Percentiles rank a stretch among this genome's conserved stretches.
Conservation (phyloP, 2,329 filamentous ascomycete species). For the Nigrospora osmanthi region DNA sequence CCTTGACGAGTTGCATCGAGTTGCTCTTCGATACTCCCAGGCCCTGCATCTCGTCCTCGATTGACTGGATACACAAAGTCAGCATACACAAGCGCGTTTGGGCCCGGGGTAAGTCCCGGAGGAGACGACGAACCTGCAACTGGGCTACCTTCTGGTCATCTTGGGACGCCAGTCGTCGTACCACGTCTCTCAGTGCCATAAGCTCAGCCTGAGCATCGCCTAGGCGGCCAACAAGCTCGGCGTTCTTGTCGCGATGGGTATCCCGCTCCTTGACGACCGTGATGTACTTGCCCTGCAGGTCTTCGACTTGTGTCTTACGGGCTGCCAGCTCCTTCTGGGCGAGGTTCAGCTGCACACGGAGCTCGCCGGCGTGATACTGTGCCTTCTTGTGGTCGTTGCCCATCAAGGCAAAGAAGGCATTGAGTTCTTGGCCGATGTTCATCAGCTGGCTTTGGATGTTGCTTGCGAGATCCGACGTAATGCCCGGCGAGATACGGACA, state of each 20-base stretch:
- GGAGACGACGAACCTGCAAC: constrained; percentile 12
- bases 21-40: constrained; percentile 4
- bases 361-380: constrained; percentile 4
- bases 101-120: no score
- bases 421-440: constrained; percentile 5
- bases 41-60: constrained; percentile 12
- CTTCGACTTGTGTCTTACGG: constrained; percentile 1
- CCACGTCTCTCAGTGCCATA: constrained; percentile 9
- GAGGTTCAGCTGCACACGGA: constrained; percentile 2
- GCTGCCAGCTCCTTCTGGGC: constrained; percentile 3
- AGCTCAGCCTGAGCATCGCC: constrained; percentile 5
- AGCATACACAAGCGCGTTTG: neutral
- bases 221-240: constrained; percentile 5
- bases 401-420: constrained; percentile 1
- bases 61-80: constrained; percentile 8
- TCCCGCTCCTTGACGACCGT: constrained; percentile 5
- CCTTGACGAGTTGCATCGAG: constrained; percentile 6
- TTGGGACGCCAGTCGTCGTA: constrained; percentile 8
- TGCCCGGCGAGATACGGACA: constrained; percentile 10
- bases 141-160: constrained; percentile 13
- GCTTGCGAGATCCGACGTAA: constrained; percentile 5
- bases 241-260: constrained; percentile 1
- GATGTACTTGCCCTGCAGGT: constrained; percentile 6
- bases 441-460: constrained; percentile 12
- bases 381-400: neutral